These are phyloP conservation scores for Annona squamosa DNA, from an alignment of 164 flowering plant genomes.

Conservation along the genomic window DNA sequence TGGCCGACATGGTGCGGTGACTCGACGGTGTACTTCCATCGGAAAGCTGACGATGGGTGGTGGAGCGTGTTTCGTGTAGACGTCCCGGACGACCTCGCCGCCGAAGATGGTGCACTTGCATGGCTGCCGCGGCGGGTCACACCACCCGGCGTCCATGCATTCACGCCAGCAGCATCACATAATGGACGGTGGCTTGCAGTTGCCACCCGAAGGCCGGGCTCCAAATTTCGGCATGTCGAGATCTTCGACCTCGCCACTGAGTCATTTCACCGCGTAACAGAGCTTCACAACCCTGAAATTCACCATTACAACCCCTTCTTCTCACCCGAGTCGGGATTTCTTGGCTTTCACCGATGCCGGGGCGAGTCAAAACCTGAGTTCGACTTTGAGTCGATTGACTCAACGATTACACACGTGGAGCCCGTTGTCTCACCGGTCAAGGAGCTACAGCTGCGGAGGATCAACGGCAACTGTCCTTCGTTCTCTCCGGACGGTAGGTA, in stretches of 20 bases:
- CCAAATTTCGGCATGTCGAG: slow-evolving; percentile 59
- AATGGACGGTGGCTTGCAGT: slow-evolving; percentile 47
- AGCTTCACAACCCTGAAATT: slow-evolving; percentile 39
- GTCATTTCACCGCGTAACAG: slow-evolving; percentile 45
- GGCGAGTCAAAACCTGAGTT: slow-evolving; percentile 32
- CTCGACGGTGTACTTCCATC: slow-evolving; percentile 60
- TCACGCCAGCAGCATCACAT: slow-evolving; percentile 68
- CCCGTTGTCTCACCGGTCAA: slow-evolving; percentile 43
- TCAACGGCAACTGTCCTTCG: slow-evolving; percentile 58
- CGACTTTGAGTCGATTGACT: slow-evolving; percentile 16
- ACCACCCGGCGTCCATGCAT: slow-evolving; percentile 72
- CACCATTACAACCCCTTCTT: slow-evolving; percentile 88
- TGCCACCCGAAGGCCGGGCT: slow-evolving; percentile 62
- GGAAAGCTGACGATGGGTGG: slow-evolving; percentile 75
- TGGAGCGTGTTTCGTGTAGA: slow-evolving; percentile 74
- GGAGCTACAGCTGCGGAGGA: slow-evolving; percentile 39
- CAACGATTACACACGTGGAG: slow-evolving; percentile 46
- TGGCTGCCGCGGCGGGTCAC: slow-evolving; percentile 39
- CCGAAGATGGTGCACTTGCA: neutral
- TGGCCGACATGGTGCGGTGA: slow-evolving; percentile 92
- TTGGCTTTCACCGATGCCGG: slow-evolving; percentile 81
- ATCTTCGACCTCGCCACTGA: slow-evolving; percentile 41
- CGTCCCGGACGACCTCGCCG: slow-evolving; percentile 7
- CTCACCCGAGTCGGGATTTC: slow-evolving; percentile 39
- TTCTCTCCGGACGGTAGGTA: slow-evolving; percentile 46